Conservation (phyloP, 1,284 basidiomycete species). For the Leccinum brunneo-olivaceum region DNA sequence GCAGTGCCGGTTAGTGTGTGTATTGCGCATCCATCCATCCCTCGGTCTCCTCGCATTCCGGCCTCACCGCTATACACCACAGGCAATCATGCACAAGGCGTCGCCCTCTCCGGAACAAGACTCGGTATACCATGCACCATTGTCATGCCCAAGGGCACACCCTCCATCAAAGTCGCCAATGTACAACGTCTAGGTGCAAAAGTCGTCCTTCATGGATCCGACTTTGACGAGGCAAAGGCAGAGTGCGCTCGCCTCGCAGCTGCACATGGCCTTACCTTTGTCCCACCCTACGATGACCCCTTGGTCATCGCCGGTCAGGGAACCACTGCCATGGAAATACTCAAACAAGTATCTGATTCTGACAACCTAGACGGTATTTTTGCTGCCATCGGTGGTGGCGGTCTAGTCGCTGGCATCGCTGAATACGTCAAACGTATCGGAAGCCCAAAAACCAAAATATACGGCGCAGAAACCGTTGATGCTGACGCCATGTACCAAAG, state of each 20-base stretch:
- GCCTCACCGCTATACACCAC: conserved; percentile 6
- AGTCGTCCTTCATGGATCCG: conserved; percentile 85
- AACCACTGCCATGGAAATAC: conserved; percentile 90
- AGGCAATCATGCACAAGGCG: conserved; percentile 99
- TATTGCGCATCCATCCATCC: conserved; percentile 27
- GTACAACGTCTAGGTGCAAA: conserved; percentile 91
- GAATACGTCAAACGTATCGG: conserved; percentile 95
- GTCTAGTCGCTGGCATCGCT: conserved; percentile 82
- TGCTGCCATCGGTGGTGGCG: conserved; percentile 88
- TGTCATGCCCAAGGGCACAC: conserved; percentile 95
- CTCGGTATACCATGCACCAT: conserved; percentile 94
- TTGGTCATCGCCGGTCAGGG: conserved; percentile 97
- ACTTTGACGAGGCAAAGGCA: conserved; percentile 95
- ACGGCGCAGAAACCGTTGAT: conserved; percentile 94
- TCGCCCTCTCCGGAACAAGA: conserved; percentile 85
- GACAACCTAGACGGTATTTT: conserved; percentile 85
- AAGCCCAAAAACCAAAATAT: conserved; percentile 74
- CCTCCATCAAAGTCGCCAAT: conserved; percentile 93
- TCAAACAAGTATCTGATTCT: conserved; percentile 76
- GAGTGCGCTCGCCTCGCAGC: conserved; percentile 86
- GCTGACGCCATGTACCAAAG: conserved; percentile 90
- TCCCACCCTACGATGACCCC: conserved; percentile 97
- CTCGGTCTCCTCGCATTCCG: conserved; percentile 3
- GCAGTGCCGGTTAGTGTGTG: conserved; percentile 87
- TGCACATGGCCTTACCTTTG: conserved; percentile 77